Evolutionary conservation across 2,329 filamentous ascomycete genomes (phyloP).

Genomic region (Epichloe sp.): DNA sequence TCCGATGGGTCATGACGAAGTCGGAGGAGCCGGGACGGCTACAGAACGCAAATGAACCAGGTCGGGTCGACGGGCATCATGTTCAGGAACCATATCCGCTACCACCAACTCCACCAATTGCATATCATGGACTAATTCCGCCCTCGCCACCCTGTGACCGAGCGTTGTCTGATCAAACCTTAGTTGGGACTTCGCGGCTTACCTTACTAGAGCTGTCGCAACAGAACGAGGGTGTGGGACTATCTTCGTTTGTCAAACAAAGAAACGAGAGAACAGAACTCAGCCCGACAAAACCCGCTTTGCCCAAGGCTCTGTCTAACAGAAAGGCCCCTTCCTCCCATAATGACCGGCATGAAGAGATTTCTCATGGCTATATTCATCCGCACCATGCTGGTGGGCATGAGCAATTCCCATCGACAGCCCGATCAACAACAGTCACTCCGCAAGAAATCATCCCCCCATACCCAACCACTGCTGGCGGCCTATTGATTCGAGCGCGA

Average conservation of each 20-base stretch:
- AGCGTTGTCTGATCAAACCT: conserved; percentile 7
- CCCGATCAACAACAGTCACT: neutral
- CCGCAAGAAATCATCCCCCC: neutral
- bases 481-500: neutral
- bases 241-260: neutral
- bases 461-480: no score
- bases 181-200: neutral
- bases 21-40: conserved; percentile 18
- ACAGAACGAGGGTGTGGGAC: neutral
- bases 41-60: neutral
- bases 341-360: neutral
- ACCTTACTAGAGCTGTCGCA: neutral
- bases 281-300: neutral
- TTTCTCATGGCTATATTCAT: neutral
- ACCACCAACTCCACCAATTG: conserved; percentile 18
- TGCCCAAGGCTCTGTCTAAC: no score
- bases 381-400: neutral
- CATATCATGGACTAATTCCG: conserved; percentile 20
- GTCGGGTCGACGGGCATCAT: conserved; percentile 5
- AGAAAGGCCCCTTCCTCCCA: neutral
- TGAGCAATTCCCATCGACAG: neutral
- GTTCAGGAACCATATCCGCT: conserved; percentile 5
- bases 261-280: neutral
- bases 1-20: conserved; percentile 32
- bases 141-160: conserved; percentile 13